Percentiles rank a stretch among this genome's conserved stretches.
Evolutionary conservation across 1,284 basidiomycete species (phyloP).

Genomic region (Cryptococcus sp.): DNA sequence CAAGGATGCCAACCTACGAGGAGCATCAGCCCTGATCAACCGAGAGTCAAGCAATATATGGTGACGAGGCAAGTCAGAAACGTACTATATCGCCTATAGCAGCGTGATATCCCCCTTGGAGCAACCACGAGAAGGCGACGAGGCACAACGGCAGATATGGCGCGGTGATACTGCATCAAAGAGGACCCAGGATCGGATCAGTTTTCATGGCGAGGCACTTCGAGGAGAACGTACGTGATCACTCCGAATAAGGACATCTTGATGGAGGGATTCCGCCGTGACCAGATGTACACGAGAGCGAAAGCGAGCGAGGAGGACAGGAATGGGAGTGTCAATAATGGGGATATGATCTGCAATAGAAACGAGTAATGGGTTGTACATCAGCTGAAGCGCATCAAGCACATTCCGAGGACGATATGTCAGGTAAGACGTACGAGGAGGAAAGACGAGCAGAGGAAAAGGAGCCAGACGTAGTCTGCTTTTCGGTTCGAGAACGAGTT

Average conservation of each 20-base stretch:
- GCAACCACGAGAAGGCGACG: conserved; percentile 81
- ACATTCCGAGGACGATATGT: neutral
- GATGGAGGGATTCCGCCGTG: conserved; percentile 85
- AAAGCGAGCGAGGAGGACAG: conserved; percentile 67
- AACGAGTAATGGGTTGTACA: neutral
- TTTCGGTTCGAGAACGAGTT: conserved; percentile 86
- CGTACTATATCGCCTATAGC: conserved; percentile 76
- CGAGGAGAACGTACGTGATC: conserved; percentile 60
- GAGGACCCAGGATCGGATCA: too few species aligned
- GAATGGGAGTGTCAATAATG: conserved; percentile 85
- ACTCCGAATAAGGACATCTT: conserved; percentile 95
- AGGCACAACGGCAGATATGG: conserved; percentile 92
- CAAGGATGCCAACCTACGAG: conserved; percentile 68
- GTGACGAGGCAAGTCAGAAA: neutral
- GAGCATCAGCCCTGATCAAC: too few species aligned
- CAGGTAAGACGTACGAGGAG: conserved; percentile 65
- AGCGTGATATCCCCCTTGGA: conserved; percentile 82
- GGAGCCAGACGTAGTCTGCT: conserved; percentile 92
- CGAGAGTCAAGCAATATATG: neutral
- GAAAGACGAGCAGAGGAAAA: conserved; percentile 75
- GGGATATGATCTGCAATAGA: conserved; percentile 68
- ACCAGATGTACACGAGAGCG: conserved; percentile 96
- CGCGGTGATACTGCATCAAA: conserved; percentile 68
- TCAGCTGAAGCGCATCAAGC: conserved; percentile 2
- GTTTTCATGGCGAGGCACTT: neutral